Evolutionary conservation across 176 grass and related monocot genomes (phyloP), one percentile per base, ranked within the genome.

Genomic region (Themeda triandra): DNA sequence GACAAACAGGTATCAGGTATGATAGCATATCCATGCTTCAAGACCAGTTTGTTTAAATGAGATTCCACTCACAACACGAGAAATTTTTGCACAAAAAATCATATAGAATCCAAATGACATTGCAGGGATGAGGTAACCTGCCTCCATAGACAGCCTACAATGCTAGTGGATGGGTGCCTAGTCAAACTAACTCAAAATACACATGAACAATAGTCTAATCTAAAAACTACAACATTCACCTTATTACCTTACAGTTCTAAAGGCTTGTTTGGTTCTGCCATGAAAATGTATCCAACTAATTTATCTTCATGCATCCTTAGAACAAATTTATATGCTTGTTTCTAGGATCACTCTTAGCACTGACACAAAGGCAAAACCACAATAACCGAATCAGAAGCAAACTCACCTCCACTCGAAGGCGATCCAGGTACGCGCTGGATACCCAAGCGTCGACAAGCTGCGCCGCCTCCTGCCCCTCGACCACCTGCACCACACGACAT

Each of bases 391-490:
- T 80, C 13, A 66, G 41, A 62, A 30, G 8, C 11, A 42, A 75
- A 46, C 86, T 84, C 64, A 95, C 96, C 85, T 95, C 92, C 24
- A 98, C 91, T 36, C 82, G 73, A 65, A 98, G 93, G 31, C 93
- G 93, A 42, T 98, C 93, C 5, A 92, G 62, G 84, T 88, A 95
- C 6, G 93, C 89, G 30, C 88, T 87, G 10, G 96, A 94, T 77
- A 92, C 85, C 96, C 96, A 98, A 11, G 85, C 88, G 23, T 89
- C 89, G 14, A 98, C 93, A 28, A 73, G 83, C 23, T 73, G 76
- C 3, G 89, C 89, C 2, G 89, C 91, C 72, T 98, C 93, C 77
- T 93, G 89, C 60, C 93, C 93, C 84, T 98, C 93, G 66, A 95
- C 96, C 71, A 93, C 93, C 96, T 98, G 84, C 86, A 89, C 6